Conservation (phyloP, 108 stramenopile species). For the Skeletonema costatum region DNA sequence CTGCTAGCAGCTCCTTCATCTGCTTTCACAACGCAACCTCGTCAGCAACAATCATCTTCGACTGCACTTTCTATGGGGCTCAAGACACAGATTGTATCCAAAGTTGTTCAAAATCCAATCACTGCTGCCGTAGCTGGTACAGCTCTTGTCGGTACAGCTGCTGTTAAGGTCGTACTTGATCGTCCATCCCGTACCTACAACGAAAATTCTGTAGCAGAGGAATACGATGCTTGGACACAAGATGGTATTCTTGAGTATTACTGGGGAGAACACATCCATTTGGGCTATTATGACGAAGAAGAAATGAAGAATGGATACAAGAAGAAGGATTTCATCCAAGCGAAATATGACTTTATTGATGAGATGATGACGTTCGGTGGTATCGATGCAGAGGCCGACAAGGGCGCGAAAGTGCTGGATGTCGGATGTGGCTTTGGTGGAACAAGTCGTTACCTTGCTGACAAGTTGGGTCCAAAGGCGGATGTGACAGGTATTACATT, state of each 20-base stretch:
- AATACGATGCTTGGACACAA: slow-evolving; percentile 93
- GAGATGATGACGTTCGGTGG: slow-evolving; percentile 96
- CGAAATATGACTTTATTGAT: slow-evolving; percentile 96
- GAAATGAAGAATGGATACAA: slow-evolving; percentile 75
- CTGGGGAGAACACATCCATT: slow-evolving; percentile 99
- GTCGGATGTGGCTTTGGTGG: slow-evolving; percentile 98
- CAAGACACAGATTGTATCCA: slow-evolving; percentile 25
- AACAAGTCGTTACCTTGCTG: slow-evolving; percentile 92
- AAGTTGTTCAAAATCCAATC: slow-evolving; percentile 20
- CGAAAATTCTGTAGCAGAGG: slow-evolving; percentile 74
- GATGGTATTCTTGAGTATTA: slow-evolving; percentile 98
- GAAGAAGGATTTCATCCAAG: slow-evolving; percentile 90
- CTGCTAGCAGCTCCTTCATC: slow-evolving; percentile 10
- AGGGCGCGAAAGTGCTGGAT: slow-evolving; percentile 85
- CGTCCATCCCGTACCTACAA: slow-evolving; percentile 82
- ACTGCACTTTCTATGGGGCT: slow-evolving; percentile 50
- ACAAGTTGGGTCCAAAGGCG: slow-evolving; percentile 73
- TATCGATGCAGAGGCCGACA: slow-evolving; percentile 53
- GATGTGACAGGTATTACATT: slow-evolving; percentile 94
- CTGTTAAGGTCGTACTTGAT: slow-evolving; percentile 70
- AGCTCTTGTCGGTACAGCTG: slow-evolving; percentile 67
- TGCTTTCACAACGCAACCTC: slow-evolving; percentile 19
- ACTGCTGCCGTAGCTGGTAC: slow-evolving; percentile 54
- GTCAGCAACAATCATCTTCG: slow-evolving; percentile 11
- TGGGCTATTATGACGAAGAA: slow-evolving; percentile 90